Base-by-base conservation (phyloP, 495 filamentous ascomycete genomes). In the Podospora tetraspora region DNA sequence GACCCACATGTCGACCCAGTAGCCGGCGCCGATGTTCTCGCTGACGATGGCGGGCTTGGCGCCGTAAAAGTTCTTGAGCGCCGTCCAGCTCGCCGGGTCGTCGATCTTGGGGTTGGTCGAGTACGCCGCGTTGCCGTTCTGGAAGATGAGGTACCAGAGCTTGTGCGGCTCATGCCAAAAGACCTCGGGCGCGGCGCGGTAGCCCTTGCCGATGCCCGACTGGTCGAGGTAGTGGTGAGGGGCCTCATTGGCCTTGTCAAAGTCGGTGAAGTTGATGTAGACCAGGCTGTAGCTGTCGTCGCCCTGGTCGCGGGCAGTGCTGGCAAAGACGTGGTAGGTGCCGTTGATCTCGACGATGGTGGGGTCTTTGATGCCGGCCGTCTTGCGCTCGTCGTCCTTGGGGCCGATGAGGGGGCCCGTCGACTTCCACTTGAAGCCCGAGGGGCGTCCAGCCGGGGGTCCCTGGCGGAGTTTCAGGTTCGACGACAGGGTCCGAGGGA, bases 1-100 rank as follows among this genome's bases (percentile, higher is more conserved):
- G 22, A 73, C 73, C 73, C 73, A 75, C 73, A 75, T 75, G 66
- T 75, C 73, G 24, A 73, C 73, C 73, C 73, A 75, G 69, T 75
- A 75, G 7, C 68, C 68, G 11, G 32, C 56, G 32, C 64, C 69
- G 57, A 75, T 69, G 62, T 72, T 71, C 12, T 72, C 43, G 0
- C 30, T 12, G 58, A 75, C 69, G 59, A 73, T 73, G n/a, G 37
- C 13, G 0, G 73, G 73, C 63, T 23, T 68, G 16, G 30, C 61
- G n/a, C 62, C 22, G 68, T 73, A 75, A 63, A 75, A 75, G 13
- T 23, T 58, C 61, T 68, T 57, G 30, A 71, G 73, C 2, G 73
- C 73, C 0, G 69, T 75, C 73, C 73, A 75, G 10, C 69, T 69
- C 9, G 34, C n/a, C 4, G 73, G 73, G 66, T 75, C 66, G 69